These are phyloP conservation scores for Lophium mytilinum DNA, from an alignment of 495 filamentous ascomycete genomes.

Conservation along the genomic window DNA sequence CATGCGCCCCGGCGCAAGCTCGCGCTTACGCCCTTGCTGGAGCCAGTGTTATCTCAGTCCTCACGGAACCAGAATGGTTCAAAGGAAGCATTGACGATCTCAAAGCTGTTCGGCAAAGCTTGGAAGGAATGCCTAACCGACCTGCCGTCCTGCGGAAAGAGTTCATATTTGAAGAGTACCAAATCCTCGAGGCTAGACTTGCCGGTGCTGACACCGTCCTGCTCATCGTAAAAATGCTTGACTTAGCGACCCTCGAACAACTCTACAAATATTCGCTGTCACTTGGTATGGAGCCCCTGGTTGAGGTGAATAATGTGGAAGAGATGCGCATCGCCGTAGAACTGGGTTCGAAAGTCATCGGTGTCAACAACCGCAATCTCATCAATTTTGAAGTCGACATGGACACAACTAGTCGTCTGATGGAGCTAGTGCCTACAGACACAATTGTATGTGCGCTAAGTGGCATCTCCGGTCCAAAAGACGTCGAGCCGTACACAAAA, in stretches of 20 bases:
- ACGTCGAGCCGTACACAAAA: constrained; percentile 78
- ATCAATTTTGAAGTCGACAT: constrained; percentile 95
- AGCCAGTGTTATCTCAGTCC: constrained; percentile 91
- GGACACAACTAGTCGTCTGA: constrained; percentile 83
- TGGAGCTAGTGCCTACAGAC: constrained; percentile 71
- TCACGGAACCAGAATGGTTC: constrained; percentile 98
- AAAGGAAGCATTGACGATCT: constrained; percentile 95
- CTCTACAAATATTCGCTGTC: constrained; percentile 83
- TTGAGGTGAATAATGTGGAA: constrained; percentile 89
- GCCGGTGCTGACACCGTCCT: constrained; percentile 93
- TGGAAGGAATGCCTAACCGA: constrained; percentile 83
- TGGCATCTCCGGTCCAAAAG: constrained; percentile 84
- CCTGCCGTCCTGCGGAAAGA: constrained; percentile 92
- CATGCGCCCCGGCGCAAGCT: constrained; percentile 84
- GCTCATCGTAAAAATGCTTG: constrained; percentile 97
- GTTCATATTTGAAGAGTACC: constrained; percentile 97
- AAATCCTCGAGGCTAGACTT: constrained; percentile 89
- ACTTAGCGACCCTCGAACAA: constrained; percentile 59
- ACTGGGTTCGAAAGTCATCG: constrained; percentile 87
- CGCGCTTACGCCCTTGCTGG: constrained; percentile 87
- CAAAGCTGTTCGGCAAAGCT: constrained; percentile 73
- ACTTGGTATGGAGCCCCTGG: constrained; percentile 94
- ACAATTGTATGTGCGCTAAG: constrained; percentile 94
- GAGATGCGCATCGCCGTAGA: constrained; percentile 86
- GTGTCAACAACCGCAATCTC: constrained; percentile 95